These are phyloP conservation scores for Medicago lupulina DNA, from an alignment of 306 rosid species.

Conservation along the genomic window DNA sequence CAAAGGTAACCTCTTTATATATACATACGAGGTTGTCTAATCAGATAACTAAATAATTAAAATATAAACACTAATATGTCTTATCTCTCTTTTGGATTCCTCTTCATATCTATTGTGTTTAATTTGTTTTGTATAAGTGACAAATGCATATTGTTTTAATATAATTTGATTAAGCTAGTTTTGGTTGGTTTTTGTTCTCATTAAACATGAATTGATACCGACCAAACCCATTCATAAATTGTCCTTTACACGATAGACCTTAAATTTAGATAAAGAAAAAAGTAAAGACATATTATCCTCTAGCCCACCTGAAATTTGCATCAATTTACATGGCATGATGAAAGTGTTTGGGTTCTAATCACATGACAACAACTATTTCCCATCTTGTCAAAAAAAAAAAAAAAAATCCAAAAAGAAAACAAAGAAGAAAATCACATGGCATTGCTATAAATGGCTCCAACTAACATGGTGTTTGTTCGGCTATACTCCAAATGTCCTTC, in stretches of 20 bases:
- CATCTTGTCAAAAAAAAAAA: too few relatives aligned
- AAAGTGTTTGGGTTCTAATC: constrained; percentile 41
- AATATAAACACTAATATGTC: background rate
- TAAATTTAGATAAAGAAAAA: constrained; percentile 15
- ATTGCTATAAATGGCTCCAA: constrained; percentile 36
- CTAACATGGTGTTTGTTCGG: constrained; percentile 31
- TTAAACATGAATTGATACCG: constrained; percentile 32
- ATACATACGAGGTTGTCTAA: constrained; percentile 9
- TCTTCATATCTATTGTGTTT: background rate
- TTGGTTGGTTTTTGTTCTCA: constrained; percentile 1
- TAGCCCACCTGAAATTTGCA: constrained; percentile 29
- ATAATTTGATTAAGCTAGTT: constrained; percentile 13
- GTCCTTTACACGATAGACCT: constrained; percentile 27
- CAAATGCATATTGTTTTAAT: background rate
- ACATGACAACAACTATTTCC: constrained; percentile 38
- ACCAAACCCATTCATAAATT: constrained; percentile 45
- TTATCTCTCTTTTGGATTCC: constrained; percentile 23
- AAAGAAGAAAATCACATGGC: constrained; percentile 40
- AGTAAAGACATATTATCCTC: constrained; percentile 1
- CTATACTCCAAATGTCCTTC: too few relatives aligned
- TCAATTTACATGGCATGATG: constrained; percentile 16
- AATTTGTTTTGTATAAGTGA: constrained; percentile 27
- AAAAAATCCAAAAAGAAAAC: background rate
- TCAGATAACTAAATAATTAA: background rate
- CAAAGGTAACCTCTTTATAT: constrained; percentile 42